A percentile compares a stretch with the other conserved stretches of the same genome.
These are phyloP conservation scores for Luzula sylvatica DNA, from an alignment of 176 grass and related monocot species.

Conservation along the genomic window DNA sequence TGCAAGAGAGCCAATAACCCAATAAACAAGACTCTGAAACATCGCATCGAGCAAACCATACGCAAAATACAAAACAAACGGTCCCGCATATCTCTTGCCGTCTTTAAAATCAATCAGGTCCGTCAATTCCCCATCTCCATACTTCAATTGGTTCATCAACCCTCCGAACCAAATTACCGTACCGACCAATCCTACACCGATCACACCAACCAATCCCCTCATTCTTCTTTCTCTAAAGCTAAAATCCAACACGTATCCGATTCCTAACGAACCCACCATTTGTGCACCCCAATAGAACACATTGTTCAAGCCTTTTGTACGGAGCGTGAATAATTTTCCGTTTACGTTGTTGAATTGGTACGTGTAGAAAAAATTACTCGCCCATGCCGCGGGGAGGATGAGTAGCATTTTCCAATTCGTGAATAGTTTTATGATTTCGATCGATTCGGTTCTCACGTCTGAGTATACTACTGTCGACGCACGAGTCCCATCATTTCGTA, in stretches of 20 bases:
- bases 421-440: constrained; percentile 58
- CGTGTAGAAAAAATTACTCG: constrained; percentile 95
- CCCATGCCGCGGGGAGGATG: constrained; percentile 65
- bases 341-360: constrained; percentile 99
- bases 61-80: constrained; percentile 84
- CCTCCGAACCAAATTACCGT: constrained; percentile 85
- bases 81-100: constrained; percentile 18
- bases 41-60: constrained; percentile 85
- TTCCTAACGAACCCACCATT: constrained; percentile 60
- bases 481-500: constrained; percentile 57
- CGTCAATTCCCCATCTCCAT: not conserved
- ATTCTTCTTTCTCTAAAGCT: constrained; percentile 51
- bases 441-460: constrained; percentile 22
- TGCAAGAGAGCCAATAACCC: constrained; percentile 69
- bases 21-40: constrained; percentile 95
- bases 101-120: constrained; percentile 63
- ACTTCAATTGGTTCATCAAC: constrained; percentile 48
- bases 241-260: constrained; percentile 78
- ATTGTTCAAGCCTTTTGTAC: constrained; percentile 82
- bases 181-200: constrained; percentile 36
- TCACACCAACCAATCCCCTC: constrained; percentile 36
- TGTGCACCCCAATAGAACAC: constrained; percentile 97
- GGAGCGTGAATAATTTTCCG: constrained; percentile 52
- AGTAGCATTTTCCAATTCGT: constrained; percentile 81
- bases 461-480: constrained; percentile 14